phyloP scores from a whole-genome alignment of 345 rosid genomes.

The Eucalyptus erythrocorys region DNA sequence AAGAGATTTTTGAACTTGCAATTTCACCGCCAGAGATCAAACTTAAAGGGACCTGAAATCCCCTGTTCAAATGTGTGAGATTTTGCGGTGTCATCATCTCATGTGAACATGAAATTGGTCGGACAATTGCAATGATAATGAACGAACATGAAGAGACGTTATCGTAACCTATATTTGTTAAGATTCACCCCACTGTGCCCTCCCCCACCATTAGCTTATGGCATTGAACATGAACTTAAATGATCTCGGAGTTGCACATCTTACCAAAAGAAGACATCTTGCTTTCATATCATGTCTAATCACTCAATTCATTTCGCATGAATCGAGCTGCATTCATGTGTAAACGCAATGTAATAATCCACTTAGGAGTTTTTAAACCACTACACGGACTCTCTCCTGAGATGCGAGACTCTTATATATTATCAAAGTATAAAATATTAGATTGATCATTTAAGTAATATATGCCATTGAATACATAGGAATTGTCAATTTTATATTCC shows the following conservation, averaged over 20 bases:
- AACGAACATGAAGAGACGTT: fast-evolving
- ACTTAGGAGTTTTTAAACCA: background rate
- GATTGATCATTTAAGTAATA: background rate
- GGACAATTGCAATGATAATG: background rate
- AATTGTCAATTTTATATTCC: background rate
- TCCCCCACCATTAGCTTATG: background rate
- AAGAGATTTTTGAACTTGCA: background rate
- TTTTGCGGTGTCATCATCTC: fast-evolving
- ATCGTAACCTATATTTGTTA: background rate
- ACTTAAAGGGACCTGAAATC: background rate
- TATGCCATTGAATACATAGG: background rate
- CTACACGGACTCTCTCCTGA: fast-evolving
- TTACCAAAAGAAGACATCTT: fast-evolving
- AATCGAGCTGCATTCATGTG: background rate
- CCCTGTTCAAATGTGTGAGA: fast-evolving
- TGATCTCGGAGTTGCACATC: fast-evolving
- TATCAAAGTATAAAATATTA: background rate
- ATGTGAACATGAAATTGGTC: background rate
- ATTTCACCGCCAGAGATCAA: no score
- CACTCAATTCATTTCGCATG: background rate
- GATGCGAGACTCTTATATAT: fast-evolving
- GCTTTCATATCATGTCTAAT: background rate
- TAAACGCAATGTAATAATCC: background rate
- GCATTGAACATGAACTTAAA: fast-evolving
- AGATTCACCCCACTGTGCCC: background rate